Evolutionary conservation across 768 basidiomycete species (phyloP).

Genomic region (Mycena indigotica): DNA sequence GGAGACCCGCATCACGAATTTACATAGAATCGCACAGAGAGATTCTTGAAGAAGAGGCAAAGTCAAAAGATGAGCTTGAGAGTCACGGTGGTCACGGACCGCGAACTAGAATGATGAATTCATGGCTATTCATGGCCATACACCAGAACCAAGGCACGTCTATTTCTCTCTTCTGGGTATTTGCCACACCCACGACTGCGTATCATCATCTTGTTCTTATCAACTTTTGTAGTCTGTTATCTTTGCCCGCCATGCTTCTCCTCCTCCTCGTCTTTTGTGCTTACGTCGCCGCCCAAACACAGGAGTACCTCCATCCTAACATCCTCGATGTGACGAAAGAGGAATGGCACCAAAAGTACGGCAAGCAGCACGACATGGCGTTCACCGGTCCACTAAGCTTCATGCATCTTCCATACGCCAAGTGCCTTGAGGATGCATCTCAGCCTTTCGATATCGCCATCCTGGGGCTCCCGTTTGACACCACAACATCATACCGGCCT

Average conservation of each 20-base stretch:
- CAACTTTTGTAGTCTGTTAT: too few relatives aligned
- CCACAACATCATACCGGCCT: conserved; percentile 48
- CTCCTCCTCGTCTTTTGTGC: not conserved
- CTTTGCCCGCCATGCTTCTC: not conserved
- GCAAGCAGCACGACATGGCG: conserved; percentile 13
- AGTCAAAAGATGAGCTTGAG: too few relatives aligned
- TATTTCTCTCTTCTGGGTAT: too few relatives aligned
- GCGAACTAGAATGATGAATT: too few relatives aligned
- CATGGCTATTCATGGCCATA: too few relatives aligned
- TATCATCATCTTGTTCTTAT: too few relatives aligned
- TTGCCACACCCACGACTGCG: too few relatives aligned
- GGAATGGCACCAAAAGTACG: conserved; percentile 15
- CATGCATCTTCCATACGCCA: not conserved
- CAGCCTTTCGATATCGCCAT: conserved; percentile 60
- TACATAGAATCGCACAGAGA: too few relatives aligned
- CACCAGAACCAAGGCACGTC: too few relatives aligned
- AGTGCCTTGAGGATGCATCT: conserved; percentile 51
- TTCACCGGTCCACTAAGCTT: conserved; percentile 21
- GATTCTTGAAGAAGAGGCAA: too few relatives aligned
- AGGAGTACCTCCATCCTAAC: not conserved
- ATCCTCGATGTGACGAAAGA: conserved; percentile 9
- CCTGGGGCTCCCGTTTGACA: conserved; percentile 67
- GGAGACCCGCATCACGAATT: too few relatives aligned
- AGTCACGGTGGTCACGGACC: too few relatives aligned
- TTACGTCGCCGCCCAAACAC: conserved; percentile 4